Base-by-base conservation (phyloP, 1,139 yeast species). In the Pichia sp. region DNA sequence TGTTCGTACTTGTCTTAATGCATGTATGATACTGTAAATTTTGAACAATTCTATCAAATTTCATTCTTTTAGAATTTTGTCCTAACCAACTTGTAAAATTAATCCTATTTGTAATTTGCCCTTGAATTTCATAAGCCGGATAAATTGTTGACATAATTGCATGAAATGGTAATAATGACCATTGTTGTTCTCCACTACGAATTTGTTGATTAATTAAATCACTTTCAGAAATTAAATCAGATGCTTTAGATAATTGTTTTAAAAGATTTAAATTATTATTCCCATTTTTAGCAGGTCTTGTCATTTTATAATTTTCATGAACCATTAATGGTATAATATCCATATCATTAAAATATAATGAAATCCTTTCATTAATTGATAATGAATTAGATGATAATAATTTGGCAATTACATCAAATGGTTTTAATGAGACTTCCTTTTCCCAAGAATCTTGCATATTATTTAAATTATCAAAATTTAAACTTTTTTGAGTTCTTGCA, bases 241-340 rank as follows among this genome's bases (percentile, higher is more conserved):
- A 87, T 0, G 98, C 98, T 24, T 68, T 66, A 1, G 87, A 82
- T 1, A 83, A 80, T 26, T 78, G 68, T 49, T 73, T 70, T 43
- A 91, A 63, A 52, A 80, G 87, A 21, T 72, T 68, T 14, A 65
- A 49, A 33, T 59, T 58, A 13, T 66, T 57, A 13, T 61, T 56
- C 6, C 31, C 24, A 14, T 47, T 46, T 7, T 47, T 63, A 3
- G 63, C 39, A 3, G 95, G 93, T 31, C 65, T 65, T 0, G 94
- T 80, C 37, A 65, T 66, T 38, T 87, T 61, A 59, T 93, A 93
- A 62, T 93, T 93, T 60, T 93, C 98, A 59, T 91, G 97, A 37
- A 93, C 75, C 97, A 93, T 91, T 48, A 91, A 69, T 3, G 98
- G 98, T 1, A 95, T 79, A 59, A 93, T 81, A 58, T 89, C 96